phyloP scores from a whole-genome alignment of 352 stramenopile species.

The Blastocystis sp. region DNA sequence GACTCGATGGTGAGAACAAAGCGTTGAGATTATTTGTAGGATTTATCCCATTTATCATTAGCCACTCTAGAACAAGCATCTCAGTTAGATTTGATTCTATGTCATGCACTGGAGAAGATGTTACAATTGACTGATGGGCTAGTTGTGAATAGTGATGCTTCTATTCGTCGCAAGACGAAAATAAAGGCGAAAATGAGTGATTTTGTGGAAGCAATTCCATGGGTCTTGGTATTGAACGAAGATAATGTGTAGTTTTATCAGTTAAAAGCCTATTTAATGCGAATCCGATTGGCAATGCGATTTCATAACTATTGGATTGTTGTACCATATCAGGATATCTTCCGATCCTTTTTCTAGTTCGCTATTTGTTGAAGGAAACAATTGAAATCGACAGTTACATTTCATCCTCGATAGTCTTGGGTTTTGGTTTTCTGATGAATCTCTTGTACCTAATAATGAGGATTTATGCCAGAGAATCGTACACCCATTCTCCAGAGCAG shows the following conservation, averaged over 20 bases:
- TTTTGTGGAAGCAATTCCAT: not conserved
- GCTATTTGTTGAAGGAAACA: conserved; percentile 7
- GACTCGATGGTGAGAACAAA: not conserved
- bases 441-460: conserved; percentile 19
- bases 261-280: conserved; percentile 12
- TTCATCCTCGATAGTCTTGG: conserved; percentile 16
- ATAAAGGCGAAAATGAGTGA: not conserved
- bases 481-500: conserved; percentile 57
- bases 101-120: conserved; percentile 5
- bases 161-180: conserved; percentile 18
- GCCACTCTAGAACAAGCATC: not conserved
- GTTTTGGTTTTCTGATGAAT: conserved; percentile 54
- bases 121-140: conserved; percentile 24
- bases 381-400: not conserved
- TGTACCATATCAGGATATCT: conserved; percentile 56
- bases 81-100: conserved; percentile 42
- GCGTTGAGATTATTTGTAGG: not conserved
- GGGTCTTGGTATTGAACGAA: not conserved
- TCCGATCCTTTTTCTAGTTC: not conserved
- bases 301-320: conserved; percentile 56
- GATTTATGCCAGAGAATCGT: not conserved
- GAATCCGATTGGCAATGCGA: conserved; percentile 37
- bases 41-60: not conserved
- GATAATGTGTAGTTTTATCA: conserved; percentile 31
- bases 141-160: not conserved